Base-by-base conservation (phyloP, 1,284 basidiomycete species). In the Phylloboletellus chloephorus region DNA sequence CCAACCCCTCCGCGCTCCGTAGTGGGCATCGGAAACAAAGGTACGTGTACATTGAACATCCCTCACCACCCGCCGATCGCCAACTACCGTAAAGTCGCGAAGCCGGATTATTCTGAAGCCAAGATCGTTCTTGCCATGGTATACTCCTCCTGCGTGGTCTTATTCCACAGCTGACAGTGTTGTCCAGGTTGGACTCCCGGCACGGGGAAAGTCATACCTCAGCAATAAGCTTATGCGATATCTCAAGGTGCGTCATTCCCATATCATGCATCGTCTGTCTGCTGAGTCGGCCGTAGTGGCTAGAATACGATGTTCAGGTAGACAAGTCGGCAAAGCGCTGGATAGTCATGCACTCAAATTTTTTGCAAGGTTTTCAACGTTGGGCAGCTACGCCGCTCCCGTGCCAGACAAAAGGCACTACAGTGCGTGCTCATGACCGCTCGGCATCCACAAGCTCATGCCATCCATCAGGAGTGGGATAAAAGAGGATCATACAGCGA, bases 101-200 rank as follows among this genome's bases (percentile, higher is more conserved):
- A 95, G 65, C 95, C 96, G 4, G 96, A 98, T 61, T 98, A 98
- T 56, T 95, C 91, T 3, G 93, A 97, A 57, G 90, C 90, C 34
- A 98, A 98, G 76, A 97, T 99, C 53, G 93, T 99, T 7, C 80
- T 98, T 5, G 95, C 95, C 3, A 98, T 98, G 91, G 95, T 93
- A 52, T 37, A 67, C 50, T 3, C 7, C 36, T 17, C 38, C 35
- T 19, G 2, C 32, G 4, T 19, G 16, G 12, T 29, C 20, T 19
- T 36, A 23, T 37, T 13, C n/a, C 16, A 32, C 24, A 17, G 20
- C 39, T 41, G 16, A 51, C 21, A n/a, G 5, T 21, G 11, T 37
- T n/a, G 21, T 31, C 13, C 44, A 84, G 82, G 82, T 90, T 35
- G 88, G 88, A 16, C 61, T 91, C 28, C 88, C 88, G 1, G 88